Conservation (phyloP, 371 early-diverging fungal genomes). For the Sporodiniella umbellata region DNA sequence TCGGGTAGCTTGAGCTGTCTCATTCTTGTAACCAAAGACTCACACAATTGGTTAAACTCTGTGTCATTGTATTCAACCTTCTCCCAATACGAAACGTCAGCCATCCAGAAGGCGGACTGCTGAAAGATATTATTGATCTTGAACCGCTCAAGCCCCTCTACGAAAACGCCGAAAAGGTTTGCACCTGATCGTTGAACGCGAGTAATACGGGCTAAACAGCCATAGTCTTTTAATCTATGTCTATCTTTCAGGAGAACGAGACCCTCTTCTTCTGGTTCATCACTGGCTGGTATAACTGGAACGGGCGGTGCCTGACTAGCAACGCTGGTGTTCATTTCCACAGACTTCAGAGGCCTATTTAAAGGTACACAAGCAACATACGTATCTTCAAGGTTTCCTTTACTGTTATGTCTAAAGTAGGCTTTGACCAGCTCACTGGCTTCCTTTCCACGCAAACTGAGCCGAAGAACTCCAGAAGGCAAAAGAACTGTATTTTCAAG, state of each 20-base stretch:
- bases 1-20: conserved; percentile 68
- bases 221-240: conserved; percentile 20
- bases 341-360: background rate
- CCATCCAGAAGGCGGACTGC: conserved; percentile 15
- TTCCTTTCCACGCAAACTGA: conserved; percentile 31
- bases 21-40: conserved; percentile 53
- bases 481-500: conserved; percentile 33
- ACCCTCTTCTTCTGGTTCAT: background rate
- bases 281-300: background rate
- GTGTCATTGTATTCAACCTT: conserved; percentile 34
- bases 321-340: background rate
- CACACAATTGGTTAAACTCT: conserved; percentile 54
- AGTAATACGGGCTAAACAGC: conserved; percentile 41
- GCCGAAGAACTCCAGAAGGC: conserved; percentile 31
- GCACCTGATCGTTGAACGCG: conserved; percentile 32
- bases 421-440: conserved; percentile 29
- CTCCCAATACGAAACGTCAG: conserved; percentile 16
- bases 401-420: conserved; percentile 16
- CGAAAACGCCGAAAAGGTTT: conserved; percentile 25
- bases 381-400: conserved; percentile 2
- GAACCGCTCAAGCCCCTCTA: conserved; percentile 29
- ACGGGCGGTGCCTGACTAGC: conserved; percentile 15
- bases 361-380: conserved; percentile 23
- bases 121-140: conserved; percentile 7
- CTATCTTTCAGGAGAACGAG: conserved; percentile 4